phyloP scores from a whole-genome alignment of 129 eudicot genomes.

The Apium graveolens region DNA sequence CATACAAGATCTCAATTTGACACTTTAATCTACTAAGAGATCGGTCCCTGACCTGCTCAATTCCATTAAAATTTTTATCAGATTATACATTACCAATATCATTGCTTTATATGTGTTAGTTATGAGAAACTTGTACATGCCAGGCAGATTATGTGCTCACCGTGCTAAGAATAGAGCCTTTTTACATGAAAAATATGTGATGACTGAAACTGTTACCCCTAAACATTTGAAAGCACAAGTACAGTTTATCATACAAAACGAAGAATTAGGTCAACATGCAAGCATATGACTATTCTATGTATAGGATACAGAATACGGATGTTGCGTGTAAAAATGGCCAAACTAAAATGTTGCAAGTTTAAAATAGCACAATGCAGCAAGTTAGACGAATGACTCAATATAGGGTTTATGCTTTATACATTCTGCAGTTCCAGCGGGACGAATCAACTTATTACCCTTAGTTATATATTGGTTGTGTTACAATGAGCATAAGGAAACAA shows the following conservation, averaged over 20 bases:
- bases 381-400: background rate
- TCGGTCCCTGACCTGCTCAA: constrained; percentile 67
- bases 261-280: background rate
- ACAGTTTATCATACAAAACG: background rate
- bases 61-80: constrained; percentile 1
- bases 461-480: background rate
- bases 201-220: background rate
- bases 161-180: background rate
- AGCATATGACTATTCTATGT: background rate
- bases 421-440: background rate
- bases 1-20: constrained; percentile 80
- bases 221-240: background rate
- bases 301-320: background rate
- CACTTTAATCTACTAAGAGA: constrained; percentile 76
- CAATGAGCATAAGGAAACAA: background rate
- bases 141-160: background rate
- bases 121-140: background rate
- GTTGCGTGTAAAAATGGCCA: background rate
- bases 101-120: background rate
- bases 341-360: background rate
- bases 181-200: background rate
- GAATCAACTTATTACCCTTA: background rate
- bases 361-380: background rate
- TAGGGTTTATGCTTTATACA: no score
- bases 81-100: background rate